Evolutionary conservation across 2,329 filamentous ascomycete genomes (phyloP), one percentile per base, ranked within the genome.

Genomic region (Aspergillus oerlinghausenensis): DNA sequence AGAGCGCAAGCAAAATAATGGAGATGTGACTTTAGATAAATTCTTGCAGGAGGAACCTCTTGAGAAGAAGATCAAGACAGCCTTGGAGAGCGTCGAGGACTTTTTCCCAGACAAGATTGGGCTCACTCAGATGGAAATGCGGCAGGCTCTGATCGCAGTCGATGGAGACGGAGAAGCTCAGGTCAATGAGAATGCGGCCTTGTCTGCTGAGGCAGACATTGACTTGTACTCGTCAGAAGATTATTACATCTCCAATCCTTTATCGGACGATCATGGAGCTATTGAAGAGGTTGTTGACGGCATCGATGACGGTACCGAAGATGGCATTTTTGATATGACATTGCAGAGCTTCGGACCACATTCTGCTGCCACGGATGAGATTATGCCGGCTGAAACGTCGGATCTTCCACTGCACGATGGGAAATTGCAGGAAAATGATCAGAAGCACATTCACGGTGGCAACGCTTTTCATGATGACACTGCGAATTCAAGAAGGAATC

Each of bases 1-100:
- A 25, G 92, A 97, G 69, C 73, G 73, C 4, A 77, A 80, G 40
- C 75, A 73, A 26, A 71, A 77, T 25, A 77, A 17, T 66, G 71
- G 5, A 69, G 77, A 9, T 60, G 83, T 11, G 7, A 79, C 77
- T 0, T 92, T 93, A 64, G 84, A 88, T 28, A 82, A 75, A 0
- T 94, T 92, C 70, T 77, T 89, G 6, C 77, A 80, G 35, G 73
- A 76, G 2, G 66, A 75, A 1, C 77, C 82, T 1, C 78, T 82
- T 11, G 85, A 84, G 63, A 75, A 80, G 4, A 74, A 75, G 3
- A 78, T 97, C n/a, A 88, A 87, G 63, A 96, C 93, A 1, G 83
- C 85, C 1, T 73, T 96, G 42, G 84, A 96, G 66, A 92, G 93
- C 52, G 87, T 97, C 0, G 88, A 92, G 69, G 93, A 97, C 68